These are phyloP conservation scores for Trichomonascus vanleenenianus DNA, from an alignment of 805 yeast species.

Conservation along the genomic window DNA sequence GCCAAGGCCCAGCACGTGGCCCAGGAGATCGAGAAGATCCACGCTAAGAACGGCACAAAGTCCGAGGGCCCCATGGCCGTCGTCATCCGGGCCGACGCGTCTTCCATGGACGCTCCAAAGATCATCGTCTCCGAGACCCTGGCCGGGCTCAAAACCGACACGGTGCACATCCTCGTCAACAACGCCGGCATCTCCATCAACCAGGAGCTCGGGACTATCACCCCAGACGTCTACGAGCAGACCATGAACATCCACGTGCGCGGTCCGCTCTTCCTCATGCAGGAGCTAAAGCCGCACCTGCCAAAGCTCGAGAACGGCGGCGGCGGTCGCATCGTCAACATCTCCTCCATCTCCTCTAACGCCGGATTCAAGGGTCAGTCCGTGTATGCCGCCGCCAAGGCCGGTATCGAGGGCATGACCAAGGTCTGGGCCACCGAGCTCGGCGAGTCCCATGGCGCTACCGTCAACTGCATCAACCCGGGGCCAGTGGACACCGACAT, in stretches of 20 bases:
- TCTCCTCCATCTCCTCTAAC: conserved; percentile 36
- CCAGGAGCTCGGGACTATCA: conserved; percentile 32
- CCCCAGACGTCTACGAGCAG: conserved; percentile 34
- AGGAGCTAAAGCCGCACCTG: conserved; percentile 34
- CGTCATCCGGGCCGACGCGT: conserved; percentile 22
- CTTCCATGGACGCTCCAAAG: conserved; percentile 26
- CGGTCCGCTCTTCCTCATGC: conserved; percentile 31
- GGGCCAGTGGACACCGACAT: conserved; percentile 42
- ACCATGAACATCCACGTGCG: conserved; percentile 29
- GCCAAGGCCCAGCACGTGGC: conserved; percentile 23
- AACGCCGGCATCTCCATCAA: conserved; percentile 39
- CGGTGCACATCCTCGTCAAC: conserved; percentile 36
- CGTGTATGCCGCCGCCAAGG: conserved; percentile 37
- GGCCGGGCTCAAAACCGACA: conserved; percentile 21
- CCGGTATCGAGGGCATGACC: conserved; percentile 32
- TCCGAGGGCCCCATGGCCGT: conserved; percentile 23
- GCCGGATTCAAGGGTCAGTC: conserved; percentile 33
- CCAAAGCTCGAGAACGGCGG: conserved; percentile 26
- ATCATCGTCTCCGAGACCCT: conserved; percentile 28
- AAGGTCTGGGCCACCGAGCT: conserved; percentile 39
- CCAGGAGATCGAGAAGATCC: conserved; percentile 30
- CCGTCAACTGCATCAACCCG: conserved; percentile 42
- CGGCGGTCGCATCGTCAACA: conserved; percentile 37
- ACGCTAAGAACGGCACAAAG: conserved; percentile 22
- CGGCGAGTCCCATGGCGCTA: conserved; percentile 38